A percentile compares a stretch with the other conserved stretches of the same genome.
These are phyloP conservation scores for Botryosphaeria agaves DNA, from an alignment of 2,329 filamentous ascomycete species.

Conservation along the genomic window DNA sequence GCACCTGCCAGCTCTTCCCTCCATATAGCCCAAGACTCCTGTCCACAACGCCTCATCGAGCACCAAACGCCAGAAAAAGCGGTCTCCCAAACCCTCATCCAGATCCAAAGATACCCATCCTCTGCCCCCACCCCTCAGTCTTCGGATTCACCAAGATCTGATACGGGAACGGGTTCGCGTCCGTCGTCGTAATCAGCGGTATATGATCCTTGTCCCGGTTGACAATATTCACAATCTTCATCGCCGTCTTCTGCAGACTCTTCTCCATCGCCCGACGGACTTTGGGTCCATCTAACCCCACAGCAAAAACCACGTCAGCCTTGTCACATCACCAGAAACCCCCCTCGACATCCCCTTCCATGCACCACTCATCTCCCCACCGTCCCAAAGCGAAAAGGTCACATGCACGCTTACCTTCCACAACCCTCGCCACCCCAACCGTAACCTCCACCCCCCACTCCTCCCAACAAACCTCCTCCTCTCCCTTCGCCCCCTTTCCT, in stretches of 20 bases:
- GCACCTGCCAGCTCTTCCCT: not conserved
- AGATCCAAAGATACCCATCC: constrained; percentile 55
- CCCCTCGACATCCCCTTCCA: not conserved
- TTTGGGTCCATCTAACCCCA: constrained; percentile 55
- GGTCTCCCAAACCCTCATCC: not conserved
- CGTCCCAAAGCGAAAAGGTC: not conserved
- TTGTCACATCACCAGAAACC: not conserved
- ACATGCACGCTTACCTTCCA: constrained; percentile 50
- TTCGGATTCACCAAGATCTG: constrained; percentile 81
- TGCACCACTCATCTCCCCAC: not conserved
- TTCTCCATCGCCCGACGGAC: constrained; percentile 83
- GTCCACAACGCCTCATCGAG: not conserved
- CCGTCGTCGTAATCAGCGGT: constrained; percentile 83
- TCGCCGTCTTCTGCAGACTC: constrained; percentile 67
- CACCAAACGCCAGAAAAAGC: not conserved
- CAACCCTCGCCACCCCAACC: constrained; percentile 76
- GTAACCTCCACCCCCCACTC: constrained; percentile 87
- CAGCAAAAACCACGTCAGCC: not conserved
- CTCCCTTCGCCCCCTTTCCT: too few species aligned
- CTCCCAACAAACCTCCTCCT: constrained; percentile 96
- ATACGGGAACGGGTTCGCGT: constrained; percentile 88
- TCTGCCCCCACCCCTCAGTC: constrained; percentile 58
- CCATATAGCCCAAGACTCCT: not conserved
- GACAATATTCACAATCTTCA: constrained; percentile 79
- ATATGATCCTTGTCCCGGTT: constrained; percentile 91